Percentiles rank a stretch among this genome's conserved stretches.
phyloP scores from a whole-genome alignment of 192 early-diverging fungal species.

The Mortierella antarctica region DNA sequence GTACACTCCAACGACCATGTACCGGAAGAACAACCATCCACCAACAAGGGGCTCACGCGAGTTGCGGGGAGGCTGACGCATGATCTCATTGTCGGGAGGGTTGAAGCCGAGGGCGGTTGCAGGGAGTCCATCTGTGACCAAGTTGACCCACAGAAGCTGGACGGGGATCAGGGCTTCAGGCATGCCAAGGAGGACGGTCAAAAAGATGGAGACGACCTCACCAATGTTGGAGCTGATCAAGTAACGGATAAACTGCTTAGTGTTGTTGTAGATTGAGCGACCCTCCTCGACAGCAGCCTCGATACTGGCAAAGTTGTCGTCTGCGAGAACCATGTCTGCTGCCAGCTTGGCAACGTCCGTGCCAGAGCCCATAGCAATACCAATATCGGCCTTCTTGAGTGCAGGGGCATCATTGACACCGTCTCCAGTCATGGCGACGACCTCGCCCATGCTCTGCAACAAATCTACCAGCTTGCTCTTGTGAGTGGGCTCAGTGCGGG shows the following conservation, averaged over 20 bases:
- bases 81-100: constrained; percentile 96
- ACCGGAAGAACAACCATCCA: constrained; percentile 95
- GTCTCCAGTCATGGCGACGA: constrained; percentile 98
- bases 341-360: constrained; percentile 99
- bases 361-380: constrained; percentile 98
- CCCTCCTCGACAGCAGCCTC: constrained; percentile 98
- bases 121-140: constrained; percentile 97
- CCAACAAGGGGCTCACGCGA: constrained; percentile 90
- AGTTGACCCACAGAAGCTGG: constrained; percentile 98
- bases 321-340: constrained; percentile 97
- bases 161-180: constrained; percentile 98
- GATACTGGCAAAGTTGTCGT: constrained; percentile 99
- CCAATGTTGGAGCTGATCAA: constrained; percentile 99
- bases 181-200: constrained; percentile 96
- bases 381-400: constrained; percentile 98
- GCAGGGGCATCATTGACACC: constrained; percentile 99
- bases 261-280: constrained; percentile 98
- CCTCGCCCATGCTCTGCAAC: constrained; percentile 82
- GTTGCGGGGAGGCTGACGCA: constrained; percentile 90
- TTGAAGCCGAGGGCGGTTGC: constrained; percentile 99
- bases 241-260: constrained; percentile 99
- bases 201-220: constrained; percentile 97
- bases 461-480: constrained; percentile 95
- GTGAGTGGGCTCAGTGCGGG: constrained; percentile 95
- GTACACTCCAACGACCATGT: constrained; percentile 91